Evolutionary conservation across 257 asterid genomes (phyloP).

Genomic region (Eucommia ulmoides): DNA sequence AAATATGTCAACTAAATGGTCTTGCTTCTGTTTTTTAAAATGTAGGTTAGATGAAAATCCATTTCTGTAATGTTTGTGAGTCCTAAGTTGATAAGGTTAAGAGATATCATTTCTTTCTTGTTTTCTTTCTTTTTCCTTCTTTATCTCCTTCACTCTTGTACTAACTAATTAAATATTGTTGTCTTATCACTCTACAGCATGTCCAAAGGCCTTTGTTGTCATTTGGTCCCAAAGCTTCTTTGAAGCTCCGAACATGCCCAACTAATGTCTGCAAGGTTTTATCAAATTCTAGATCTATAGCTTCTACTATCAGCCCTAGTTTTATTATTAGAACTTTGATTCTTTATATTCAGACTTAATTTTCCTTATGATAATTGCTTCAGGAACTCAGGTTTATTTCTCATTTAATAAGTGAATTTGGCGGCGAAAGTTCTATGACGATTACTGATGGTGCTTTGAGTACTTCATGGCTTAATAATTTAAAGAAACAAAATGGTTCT

Average conservation of each 20-base stretch:
- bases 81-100: too few species aligned
- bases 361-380: constrained; percentile 12
- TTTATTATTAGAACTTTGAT: too few species aligned
- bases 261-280: constrained; percentile 79
- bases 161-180: too few species aligned
- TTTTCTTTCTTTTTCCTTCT: too few species aligned
- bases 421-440: constrained; percentile 60
- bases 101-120: too few species aligned
- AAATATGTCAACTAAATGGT: background rate
- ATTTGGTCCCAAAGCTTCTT: constrained; percentile 87
- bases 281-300: constrained; percentile 1
- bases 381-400: constrained; percentile 82
- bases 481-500: constrained; percentile 52
- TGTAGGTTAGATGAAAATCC: background rate
- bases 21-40: background rate
- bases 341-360: too few species aligned
- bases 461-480: constrained; percentile 63
- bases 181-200: constrained; percentile 89
- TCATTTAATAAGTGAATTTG: constrained; percentile 60
- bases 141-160: too few species aligned
- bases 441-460: constrained; percentile 69
- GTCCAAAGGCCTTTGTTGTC: constrained; percentile 87
- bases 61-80: too few species aligned
- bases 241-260: constrained; percentile 68
- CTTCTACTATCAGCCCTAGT: background rate